Percentiles rank a stretch among this genome's conserved stretches.
These are phyloP conservation scores for Mycena belliarum DNA, from an alignment of 768 basidiomycete species.

Conservation along the genomic window DNA sequence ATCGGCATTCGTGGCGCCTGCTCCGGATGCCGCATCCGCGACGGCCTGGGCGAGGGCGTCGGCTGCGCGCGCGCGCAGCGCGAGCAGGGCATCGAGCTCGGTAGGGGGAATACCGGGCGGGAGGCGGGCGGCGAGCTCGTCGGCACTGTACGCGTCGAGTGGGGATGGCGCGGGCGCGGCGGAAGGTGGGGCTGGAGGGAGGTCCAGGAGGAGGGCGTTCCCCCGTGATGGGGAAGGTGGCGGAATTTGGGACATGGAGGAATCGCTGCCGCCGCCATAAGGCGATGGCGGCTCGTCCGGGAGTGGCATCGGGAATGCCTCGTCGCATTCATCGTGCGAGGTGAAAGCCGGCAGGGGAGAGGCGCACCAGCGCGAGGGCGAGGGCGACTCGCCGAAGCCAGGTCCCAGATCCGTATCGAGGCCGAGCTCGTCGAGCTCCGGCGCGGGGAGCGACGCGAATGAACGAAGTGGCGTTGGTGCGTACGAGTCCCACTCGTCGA, in stretches of 20 bases:
- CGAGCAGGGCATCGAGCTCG: slow-evolving; percentile 12
- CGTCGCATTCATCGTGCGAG: too few relatives aligned
- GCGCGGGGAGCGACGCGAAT: slow-evolving; percentile 13
- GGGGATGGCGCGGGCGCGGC: slow-evolving; percentile 3
- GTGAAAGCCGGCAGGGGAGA: slow-evolving; percentile 2
- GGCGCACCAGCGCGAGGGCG: slow-evolving; percentile 11
- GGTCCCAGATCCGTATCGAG: slow-evolving; percentile 16
- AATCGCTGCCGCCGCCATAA: too few relatives aligned
- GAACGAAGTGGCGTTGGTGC: slow-evolving; percentile 3
- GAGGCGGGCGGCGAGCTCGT: not conserved
- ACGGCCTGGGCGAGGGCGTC: not conserved
- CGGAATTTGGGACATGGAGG: not conserved
- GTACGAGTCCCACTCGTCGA: not conserved
- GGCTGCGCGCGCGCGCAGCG: slow-evolving; percentile 8
- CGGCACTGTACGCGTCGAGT: slow-evolving; percentile 7
- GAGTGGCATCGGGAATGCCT: too few relatives aligned
- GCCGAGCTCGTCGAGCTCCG: slow-evolving; percentile 21
- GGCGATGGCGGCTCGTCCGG: too few relatives aligned
- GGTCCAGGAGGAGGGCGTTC: slow-evolving; percentile 17
- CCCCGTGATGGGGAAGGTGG: not conserved
- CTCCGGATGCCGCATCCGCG: too few relatives aligned
- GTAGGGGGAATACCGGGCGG: not conserved
- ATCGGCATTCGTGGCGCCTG: too few relatives aligned
- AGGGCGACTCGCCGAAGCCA: slow-evolving; percentile 3
- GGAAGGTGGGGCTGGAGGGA: not conserved